A percentile compares a stretch with the other conserved stretches of the same genome.
Evolutionary conservation across 2,329 filamentous ascomycete species (phyloP).

Genomic region (Penicillium sp.): DNA sequence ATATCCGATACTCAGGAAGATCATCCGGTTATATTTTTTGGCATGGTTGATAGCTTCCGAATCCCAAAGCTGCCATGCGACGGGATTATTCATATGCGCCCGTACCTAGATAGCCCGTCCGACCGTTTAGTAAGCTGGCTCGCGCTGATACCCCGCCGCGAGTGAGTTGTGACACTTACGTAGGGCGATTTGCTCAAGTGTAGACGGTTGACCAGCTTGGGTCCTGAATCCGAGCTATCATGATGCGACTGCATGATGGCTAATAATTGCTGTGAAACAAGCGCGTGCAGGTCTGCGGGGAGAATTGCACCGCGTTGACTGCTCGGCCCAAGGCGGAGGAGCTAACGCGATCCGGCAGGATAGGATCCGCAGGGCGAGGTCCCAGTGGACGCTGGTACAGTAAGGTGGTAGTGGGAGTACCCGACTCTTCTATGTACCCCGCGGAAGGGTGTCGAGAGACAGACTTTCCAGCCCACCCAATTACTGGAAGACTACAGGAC

Average conservation of each 20-base stretch:
- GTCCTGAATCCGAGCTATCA: constrained; percentile 17
- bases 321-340: constrained; percentile 7
- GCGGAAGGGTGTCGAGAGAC: too few species aligned
- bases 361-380: constrained; percentile 2
- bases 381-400: too few species aligned
- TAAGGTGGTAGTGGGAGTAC: too few species aligned
- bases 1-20: constrained; percentile 94
- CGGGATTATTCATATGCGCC: constrained; percentile 70
- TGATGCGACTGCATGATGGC: constrained; percentile 26
- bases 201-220: constrained; percentile 50
- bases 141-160: too few species aligned
- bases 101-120: constrained; percentile 48
- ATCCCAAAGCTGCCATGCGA: constrained; percentile 87
- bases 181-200: constrained; percentile 61
- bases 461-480: too few species aligned
- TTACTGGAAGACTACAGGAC: too few species aligned
- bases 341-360: constrained; percentile 16
- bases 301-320: not conserved
- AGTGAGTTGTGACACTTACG: constrained; percentile 40
- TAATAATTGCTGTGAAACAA: constrained; percentile 9
- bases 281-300: constrained; percentile 15
- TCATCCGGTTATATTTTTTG: constrained; percentile 72
- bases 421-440: too few species aligned
- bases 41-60: constrained; percentile 70
- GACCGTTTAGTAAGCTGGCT: not conserved